Percentiles rank a stretch among this genome's conserved stretches.
These are phyloP conservation scores for Leccinum angustisporum DNA, from an alignment of 1,284 basidiomycete species.

Conservation along the genomic window DNA sequence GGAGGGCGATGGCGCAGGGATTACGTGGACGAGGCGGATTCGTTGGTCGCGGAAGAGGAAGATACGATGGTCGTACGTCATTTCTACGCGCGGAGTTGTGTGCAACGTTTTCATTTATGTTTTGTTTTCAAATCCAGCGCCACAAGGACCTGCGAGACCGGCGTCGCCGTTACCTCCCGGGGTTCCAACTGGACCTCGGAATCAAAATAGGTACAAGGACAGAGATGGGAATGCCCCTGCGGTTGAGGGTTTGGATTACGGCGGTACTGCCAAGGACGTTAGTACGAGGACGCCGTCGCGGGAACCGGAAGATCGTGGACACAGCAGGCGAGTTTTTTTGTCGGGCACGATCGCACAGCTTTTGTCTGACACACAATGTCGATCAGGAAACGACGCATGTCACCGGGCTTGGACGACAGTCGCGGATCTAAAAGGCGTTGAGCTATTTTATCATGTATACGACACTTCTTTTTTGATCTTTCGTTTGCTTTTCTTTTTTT, in stretches of 20 bases:
- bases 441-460: conserved; percentile 37
- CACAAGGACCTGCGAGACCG: conserved; percentile 61
- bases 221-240: conserved; percentile 76
- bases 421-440: conserved; percentile 63
- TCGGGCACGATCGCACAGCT: background rate
- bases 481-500: background rate
- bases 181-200: conserved; percentile 81
- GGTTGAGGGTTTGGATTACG: conserved; percentile 83
- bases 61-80: conserved; percentile 43
- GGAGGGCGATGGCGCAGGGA: conserved; percentile 45
- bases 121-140: conserved; percentile 32
- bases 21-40: conserved; percentile 47
- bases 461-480: background rate
- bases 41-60: conserved; percentile 46
- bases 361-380: conserved; percentile 19
- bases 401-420: conserved; percentile 58
- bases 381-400: conserved; percentile 57
- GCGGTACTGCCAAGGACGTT: conserved; percentile 51
- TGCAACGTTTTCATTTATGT: background rate
- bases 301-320: conserved; percentile 57
- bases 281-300: conserved; percentile 51
- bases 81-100: conserved; percentile 3
- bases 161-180: conserved; percentile 79
- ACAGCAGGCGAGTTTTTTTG: conserved; percentile 41
- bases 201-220: conserved; percentile 86